These are phyloP conservation scores for Corymbia maculata DNA, from an alignment of 345 rosid species.

Conservation along the genomic window DNA sequence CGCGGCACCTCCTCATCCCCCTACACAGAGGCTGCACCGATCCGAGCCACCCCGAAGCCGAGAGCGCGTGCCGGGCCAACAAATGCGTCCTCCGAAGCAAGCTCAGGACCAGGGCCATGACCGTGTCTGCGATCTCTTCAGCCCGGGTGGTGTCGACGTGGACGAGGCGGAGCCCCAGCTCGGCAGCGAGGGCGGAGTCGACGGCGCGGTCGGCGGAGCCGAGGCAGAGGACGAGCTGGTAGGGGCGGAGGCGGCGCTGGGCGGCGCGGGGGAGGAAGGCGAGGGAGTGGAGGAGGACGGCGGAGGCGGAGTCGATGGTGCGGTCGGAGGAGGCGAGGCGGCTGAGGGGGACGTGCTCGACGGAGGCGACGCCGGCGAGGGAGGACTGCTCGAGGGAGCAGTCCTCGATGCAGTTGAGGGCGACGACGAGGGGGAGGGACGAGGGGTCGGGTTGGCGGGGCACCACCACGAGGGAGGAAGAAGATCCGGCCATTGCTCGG, in stretches of 20 bases:
- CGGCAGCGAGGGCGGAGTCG: constrained; percentile 86
- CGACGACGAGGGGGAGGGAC: constrained; percentile 53
- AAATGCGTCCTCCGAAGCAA: constrained; percentile 88
- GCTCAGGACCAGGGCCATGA: constrained; percentile 95
- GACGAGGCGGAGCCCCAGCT: constrained; percentile 83
- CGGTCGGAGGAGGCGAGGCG: constrained; percentile 63
- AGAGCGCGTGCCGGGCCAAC: constrained; percentile 75
- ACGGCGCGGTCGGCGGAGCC: constrained; percentile 92
- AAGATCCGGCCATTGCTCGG: constrained; percentile 23
- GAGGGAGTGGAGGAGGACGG: constrained; percentile 87
- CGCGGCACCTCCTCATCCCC: constrained; percentile 97
- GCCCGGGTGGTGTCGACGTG: constrained; percentile 91
- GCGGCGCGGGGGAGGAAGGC: constrained; percentile 99
- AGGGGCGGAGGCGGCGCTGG: constrained; percentile 91
- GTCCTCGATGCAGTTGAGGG: constrained; percentile 93
- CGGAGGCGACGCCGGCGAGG: constrained; percentile 66
- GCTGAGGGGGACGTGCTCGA: constrained; percentile 93
- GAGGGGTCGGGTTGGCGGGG: constrained; percentile 29
- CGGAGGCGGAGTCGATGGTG: constrained; percentile 84
- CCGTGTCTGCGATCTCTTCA: constrained; percentile 96
- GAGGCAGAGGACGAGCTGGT: constrained; percentile 90
- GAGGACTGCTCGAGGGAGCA: constrained; percentile 73
- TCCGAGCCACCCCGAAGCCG: constrained; percentile 95
- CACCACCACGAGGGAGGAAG: constrained; percentile 31
- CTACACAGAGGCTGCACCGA: constrained; percentile 88